A percentile compares a stretch with the other conserved stretches of the same genome.
phyloP scores from a whole-genome alignment of 169 alveolate genomes.

The Eimeria acervulina region DNA sequence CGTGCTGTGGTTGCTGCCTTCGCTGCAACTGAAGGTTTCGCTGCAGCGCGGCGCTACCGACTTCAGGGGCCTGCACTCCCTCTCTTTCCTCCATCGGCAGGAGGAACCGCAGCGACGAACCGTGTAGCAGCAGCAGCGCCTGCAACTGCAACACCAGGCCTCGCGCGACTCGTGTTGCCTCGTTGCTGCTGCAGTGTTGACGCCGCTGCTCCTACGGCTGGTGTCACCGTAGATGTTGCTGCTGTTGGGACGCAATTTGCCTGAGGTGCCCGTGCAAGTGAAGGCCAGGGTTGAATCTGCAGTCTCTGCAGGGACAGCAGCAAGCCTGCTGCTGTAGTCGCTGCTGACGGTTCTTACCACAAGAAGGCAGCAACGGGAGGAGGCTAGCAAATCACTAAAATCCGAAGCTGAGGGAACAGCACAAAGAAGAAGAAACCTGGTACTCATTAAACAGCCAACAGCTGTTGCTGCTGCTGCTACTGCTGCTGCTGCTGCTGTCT shows the following conservation, averaged over 20 bases:
- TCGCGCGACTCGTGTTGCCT: neutral
- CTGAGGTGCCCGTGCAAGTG: neutral
- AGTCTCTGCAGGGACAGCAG: constrained; percentile 1
- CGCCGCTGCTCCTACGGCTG: neutral
- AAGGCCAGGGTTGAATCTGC: neutral
- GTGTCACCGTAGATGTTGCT: neutral
- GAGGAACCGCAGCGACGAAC: neutral
- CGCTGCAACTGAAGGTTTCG: neutral
- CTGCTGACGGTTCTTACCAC: neutral
- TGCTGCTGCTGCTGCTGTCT: constrained; percentile 38
- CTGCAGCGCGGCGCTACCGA: constrained; percentile 27
- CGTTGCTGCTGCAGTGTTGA: neutral
- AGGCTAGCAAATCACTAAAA: neutral
- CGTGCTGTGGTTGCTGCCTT: neutral
- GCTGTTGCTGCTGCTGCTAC: constrained; percentile 16
- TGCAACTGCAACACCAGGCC: neutral
- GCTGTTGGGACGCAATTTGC: neutral
- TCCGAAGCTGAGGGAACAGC: neutral
- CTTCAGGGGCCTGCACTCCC: neutral
- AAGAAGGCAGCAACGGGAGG: neutral
- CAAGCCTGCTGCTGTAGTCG: neutral
- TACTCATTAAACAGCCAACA: constrained; percentile 1
- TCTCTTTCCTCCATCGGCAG: constrained; percentile 22
- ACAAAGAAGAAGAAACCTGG: neutral
- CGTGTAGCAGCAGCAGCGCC: neutral